Evolutionary conservation across 2,329 filamentous ascomycete genomes (phyloP), one percentile per base, ranked within the genome.

Genomic region (Cladophialophora carrionii): DNA sequence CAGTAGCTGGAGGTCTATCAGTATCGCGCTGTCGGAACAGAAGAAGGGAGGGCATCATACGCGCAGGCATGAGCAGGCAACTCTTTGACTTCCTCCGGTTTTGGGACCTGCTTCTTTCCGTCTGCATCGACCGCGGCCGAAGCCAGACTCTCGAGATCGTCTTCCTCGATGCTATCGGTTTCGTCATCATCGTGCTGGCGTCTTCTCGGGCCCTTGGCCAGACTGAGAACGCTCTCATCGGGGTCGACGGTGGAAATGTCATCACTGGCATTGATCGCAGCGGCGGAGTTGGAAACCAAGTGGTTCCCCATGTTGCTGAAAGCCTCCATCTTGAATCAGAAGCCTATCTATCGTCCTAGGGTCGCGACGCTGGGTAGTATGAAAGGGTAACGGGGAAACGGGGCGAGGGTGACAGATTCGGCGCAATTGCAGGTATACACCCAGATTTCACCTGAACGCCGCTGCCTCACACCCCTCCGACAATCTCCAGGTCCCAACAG

Each of bases 21-120:
- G 62, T 48, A 20, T 57, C 49, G 54, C 22, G 26, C 17, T 20
- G 22, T 43, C 4, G 17, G 20, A 43, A 43, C 37, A 22, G 43
- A 29, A 8, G 17, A 8, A 22, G 48, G 56, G 17, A 62, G 31
- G 29, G n/a, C 63, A 62, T 88, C 90, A 80, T 88, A 96, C 88
- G 93, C 91, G 89, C 94, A 99, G 71, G 96, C 95, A 82, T 99
- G 95, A 68, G 91, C 83, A 29, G 95, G 95, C 61, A 98, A 86
- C 78, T 96, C 92, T 74, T 93, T 93, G 72, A 96, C 91, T 75
- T 83, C 74, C 72, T 83, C 81, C 67, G 77, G 72, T 56, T 75
- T 78, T 59, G 78, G 75, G 71, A 80, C 80, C 69, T 87, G 89
- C 72, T 88, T 70, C 57, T 70, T 68, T 37, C 66, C 88, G 76